Evolutionary conservation across 495 filamentous ascomycete genomes (phyloP), one percentile per base, ranked within the genome.

Genomic region (Aspergillus leporis): DNA sequence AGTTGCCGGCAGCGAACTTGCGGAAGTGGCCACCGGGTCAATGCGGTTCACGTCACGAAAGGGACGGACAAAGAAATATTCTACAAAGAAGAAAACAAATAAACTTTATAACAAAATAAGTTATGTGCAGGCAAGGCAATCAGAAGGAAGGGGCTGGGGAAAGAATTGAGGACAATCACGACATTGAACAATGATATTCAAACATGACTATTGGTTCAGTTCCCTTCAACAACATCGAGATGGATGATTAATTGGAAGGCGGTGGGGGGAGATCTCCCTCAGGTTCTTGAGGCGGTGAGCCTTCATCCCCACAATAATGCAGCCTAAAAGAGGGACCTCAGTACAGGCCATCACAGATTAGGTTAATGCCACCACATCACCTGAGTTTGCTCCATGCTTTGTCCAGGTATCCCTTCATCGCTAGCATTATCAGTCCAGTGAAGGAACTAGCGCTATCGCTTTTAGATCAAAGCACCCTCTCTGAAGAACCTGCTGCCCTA

Each of bases 51-150:
- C 43, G 7, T 23, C 19, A 18, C 36, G 12, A 40, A n/a, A 22
- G 6, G 43, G 21, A 47, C 23, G 40, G 83, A 86, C 30, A 86
- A 90, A 57, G 86, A 88, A 47, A 82, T 85, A 53, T 75, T 76
- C 18, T 62, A 64, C 0, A 72, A 78, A 6, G 6, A 41, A n/a
- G 16, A 2, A 41, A 41, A 41, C 38, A 41, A n/a, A 6, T 1
- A 41, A 41, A 41, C 38, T n/a, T 6, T 41, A 41, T 16, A 41
- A 1, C 5, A 5, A 41, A 41, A 41, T 41, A 16, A 18, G 38
- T 5, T 41, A 41, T 41, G 38, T 14, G 38, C 38, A 41, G 38
- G 38, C 3, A 18, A 1, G 16, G 14, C 38, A 41, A 41, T 18
- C 5, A 1, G 14, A 41, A 18, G 16, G 38, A 41, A 18, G 38